These are phyloP conservation scores for Nevesoporus exiguus DNA, from an alignment of 768 basidiomycete species.

Conservation along the genomic window DNA sequence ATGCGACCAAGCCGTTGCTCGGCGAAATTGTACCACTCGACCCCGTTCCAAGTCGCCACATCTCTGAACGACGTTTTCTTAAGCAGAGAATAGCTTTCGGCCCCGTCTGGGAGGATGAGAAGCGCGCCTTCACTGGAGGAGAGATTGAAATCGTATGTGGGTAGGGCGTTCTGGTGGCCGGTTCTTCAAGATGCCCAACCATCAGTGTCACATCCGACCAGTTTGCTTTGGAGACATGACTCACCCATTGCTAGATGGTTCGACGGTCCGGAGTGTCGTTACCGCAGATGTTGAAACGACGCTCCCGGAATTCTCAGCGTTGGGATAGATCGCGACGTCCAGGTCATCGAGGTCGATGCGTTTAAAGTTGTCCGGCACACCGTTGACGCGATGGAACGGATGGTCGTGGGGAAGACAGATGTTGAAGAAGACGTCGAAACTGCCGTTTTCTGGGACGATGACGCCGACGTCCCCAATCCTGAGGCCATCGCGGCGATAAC, in stretches of 20 bases:
- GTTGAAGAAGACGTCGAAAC: slow-evolving; percentile 37
- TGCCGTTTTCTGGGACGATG: slow-evolving; percentile 27
- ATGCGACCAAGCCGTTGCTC: slow-evolving; percentile 11
- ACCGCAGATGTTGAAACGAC: slow-evolving; percentile 12
- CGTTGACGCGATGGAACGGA: slow-evolving; percentile 7
- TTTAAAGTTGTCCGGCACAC: slow-evolving; percentile 27
- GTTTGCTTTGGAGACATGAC: background rate
- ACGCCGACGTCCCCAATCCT: slow-evolving; percentile 37
- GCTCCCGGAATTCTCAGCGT: slow-evolving; percentile 11
- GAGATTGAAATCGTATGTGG: slow-evolving; percentile 8
- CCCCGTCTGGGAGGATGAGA: slow-evolving; percentile 17
- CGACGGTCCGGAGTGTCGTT: background rate
- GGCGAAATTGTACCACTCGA: slow-evolving; percentile 28
- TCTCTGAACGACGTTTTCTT: slow-evolving; percentile 18
- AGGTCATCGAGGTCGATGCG: slow-evolving; percentile 13
- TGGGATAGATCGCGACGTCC: slow-evolving; percentile 2
- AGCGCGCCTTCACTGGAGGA: slow-evolving; percentile 27
- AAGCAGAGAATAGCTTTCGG: slow-evolving; percentile 18
- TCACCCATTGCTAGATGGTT: background rate
- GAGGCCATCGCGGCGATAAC: slow-evolving; percentile 24
- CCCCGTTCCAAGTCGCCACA: slow-evolving; percentile 19
- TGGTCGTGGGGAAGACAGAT: slow-evolving; percentile 34
- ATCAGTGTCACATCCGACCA: background rate
- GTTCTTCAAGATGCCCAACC: background rate
- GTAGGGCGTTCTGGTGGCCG: background rate